Evolutionary conservation across 108 stramenopile species (phyloP), one percentile per base, ranked within the genome.

Genomic region (Cyclotella sp.): DNA sequence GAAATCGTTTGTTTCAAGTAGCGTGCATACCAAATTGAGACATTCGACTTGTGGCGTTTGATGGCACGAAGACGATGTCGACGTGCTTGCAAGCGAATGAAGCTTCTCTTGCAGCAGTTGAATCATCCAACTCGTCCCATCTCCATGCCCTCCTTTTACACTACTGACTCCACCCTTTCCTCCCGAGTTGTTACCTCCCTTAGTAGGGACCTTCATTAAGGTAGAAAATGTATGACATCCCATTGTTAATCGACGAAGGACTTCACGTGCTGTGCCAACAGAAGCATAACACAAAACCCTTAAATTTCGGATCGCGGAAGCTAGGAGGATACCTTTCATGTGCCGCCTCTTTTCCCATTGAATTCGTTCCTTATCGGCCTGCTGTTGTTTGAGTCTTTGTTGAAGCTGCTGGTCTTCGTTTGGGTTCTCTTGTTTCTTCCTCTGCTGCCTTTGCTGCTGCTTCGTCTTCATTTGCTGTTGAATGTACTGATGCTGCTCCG

Each of bases 261-360:
- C 76, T 34, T 90, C 79, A 47, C 94, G 84, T 24, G 90, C 81
- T 19, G 81, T 82, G 29, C 81, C 81, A 63, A 59, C 54, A 34
- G 81, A 82, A 7, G 76, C 43, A 54, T 68, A 43, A 55, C 81
- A 82, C 34, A 82, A 46, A 16, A 65, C 59, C 2, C 40, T 72
- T 47, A 82, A 55, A 72, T 75, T 76, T 30, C 58, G 55, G 0
- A 82, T 27, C 9, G 74, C 63, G 16, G 73, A 72, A 3, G 75
- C 28, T 18, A 82, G 40, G 6, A 82, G 58, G 27, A 42, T 34
- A 1, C 67, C 63, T 30, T 82, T 68, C 41, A 54, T 59, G 9
- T 63, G n/a, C 15, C 59, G 52, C 41, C 27, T 58, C 30, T 68
- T 65, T 61, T 65, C 44, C 30, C 45, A 70, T 49, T 27, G 54